Conservation (phyloP, 768 basidiomycete genomes). For the Mycena albidolilacea region DNA sequence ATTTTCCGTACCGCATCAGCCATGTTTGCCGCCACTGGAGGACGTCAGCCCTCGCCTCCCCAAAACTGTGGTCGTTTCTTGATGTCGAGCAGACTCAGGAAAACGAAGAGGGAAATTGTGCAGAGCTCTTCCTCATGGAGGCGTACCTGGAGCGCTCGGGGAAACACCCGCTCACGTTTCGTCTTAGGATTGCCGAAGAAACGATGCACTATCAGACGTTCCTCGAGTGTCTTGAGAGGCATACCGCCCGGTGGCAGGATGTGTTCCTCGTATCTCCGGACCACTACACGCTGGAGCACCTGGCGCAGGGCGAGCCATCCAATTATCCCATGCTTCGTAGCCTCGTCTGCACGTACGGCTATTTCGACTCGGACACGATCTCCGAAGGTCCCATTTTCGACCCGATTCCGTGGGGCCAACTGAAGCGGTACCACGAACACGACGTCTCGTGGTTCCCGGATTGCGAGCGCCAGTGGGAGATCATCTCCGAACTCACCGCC, state of each 20-base stretch:
- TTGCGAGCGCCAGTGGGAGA: not conserved
- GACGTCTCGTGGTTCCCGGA: not conserved
- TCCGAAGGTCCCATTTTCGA: not conserved
- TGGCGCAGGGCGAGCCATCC: not conserved
- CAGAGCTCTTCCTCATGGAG: not conserved
- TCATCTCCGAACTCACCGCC: constrained; percentile 6
- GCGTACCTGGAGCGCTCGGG: constrained; percentile 23
- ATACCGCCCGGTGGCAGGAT: constrained; percentile 5
- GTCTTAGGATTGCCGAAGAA: not conserved
- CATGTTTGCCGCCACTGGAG: constrained; percentile 26
- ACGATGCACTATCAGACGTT: constrained; percentile 3
- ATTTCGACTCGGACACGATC: not conserved
- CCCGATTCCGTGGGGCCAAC: constrained; percentile 11
- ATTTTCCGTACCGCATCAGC: constrained; percentile 17
- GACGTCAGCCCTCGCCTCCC: constrained; percentile 4
- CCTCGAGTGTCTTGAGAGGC: not conserved
- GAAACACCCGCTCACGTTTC: constrained; percentile 15
- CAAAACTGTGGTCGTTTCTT: constrained; percentile 25
- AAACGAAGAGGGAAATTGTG: not conserved
- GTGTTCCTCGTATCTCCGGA: not conserved
- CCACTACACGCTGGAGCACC: not conserved
- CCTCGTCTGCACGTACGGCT: not conserved
- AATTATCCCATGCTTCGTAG: constrained; percentile 1
- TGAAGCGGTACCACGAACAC: constrained; percentile 20
- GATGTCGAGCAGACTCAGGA: constrained; percentile 18